A percentile compares a stretch with the other conserved stretches of the same genome.
These are phyloP conservation scores for Colletotrichum graminicola DNA, from an alignment of 2,329 filamentous ascomycete species.

Conservation along the genomic window DNA sequence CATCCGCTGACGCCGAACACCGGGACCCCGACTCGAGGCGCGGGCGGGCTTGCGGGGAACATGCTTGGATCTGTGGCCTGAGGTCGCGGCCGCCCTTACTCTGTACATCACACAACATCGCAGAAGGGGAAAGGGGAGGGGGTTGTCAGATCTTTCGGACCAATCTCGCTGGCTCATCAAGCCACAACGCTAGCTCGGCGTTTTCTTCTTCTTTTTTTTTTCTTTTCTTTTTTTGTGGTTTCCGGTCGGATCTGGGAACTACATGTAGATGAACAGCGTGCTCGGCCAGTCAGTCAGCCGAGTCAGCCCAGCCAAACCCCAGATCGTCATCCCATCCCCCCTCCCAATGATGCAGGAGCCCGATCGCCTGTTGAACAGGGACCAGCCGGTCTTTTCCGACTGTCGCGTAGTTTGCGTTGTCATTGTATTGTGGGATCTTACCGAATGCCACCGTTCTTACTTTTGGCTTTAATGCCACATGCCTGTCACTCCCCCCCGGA, in stretches of 20 bases:
- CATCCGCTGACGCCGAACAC: background rate
- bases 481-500: background rate
- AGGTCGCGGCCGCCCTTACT: background rate
- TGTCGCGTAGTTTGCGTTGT: background rate
- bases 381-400: background rate
- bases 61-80: background rate
- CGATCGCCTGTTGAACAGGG: background rate
- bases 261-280: background rate
- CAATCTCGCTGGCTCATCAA: background rate
- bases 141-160: conserved; percentile 27
- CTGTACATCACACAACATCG: conserved; percentile 28
- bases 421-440: background rate
- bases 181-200: background rate
- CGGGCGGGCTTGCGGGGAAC: conserved; percentile 1
- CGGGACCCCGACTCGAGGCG: background rate
- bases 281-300: too few species aligned
- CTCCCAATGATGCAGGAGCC: background rate
- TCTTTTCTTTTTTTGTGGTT: background rate
- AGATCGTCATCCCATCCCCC: background rate
- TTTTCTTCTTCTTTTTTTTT: background rate
- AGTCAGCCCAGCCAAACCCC: background rate
- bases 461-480: background rate
- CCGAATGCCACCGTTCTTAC: background rate
- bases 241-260: background rate
- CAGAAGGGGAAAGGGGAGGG: background rate